phyloP scores from a whole-genome alignment of 331 rosid genomes.

The Arachis monticola region DNA sequence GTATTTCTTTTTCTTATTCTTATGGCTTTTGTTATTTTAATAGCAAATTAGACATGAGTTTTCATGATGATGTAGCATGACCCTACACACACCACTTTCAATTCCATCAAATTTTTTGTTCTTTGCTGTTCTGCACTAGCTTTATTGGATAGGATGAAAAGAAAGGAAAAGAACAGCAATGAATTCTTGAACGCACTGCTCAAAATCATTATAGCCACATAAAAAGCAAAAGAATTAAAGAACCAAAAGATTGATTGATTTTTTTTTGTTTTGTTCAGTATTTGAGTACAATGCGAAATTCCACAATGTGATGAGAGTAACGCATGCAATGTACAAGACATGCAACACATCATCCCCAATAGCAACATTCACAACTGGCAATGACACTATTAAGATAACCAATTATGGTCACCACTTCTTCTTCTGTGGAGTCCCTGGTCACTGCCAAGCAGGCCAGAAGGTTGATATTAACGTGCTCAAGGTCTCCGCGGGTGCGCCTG shows the following conservation, averaged over 20 bases:
- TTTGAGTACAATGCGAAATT: slow-evolving; percentile 70
- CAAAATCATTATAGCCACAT: slow-evolving; percentile 13
- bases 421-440: slow-evolving; percentile 91
- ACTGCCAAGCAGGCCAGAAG: slow-evolving; percentile 86
- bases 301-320: slow-evolving; percentile 85
- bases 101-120: not conserved
- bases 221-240: not conserved
- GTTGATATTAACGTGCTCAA: slow-evolving; percentile 75
- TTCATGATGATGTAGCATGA: slow-evolving; percentile 37
- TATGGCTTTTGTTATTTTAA: not conserved
- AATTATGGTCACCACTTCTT: slow-evolving; percentile 77
- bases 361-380: slow-evolving; percentile 69
- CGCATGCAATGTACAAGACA: slow-evolving; percentile 75
- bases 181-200: slow-evolving; percentile 23
- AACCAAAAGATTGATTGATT: not conserved
- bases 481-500: slow-evolving; percentile 44
- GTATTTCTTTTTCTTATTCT: not conserved
- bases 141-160: slow-evolving; percentile 25
- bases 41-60: slow-evolving; percentile 17
- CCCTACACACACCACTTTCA: slow-evolving; percentile 45
- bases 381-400: slow-evolving; percentile 65
- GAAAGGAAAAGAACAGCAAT: slow-evolving; percentile 32
- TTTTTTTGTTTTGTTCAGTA: slow-evolving; percentile 43
- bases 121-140: slow-evolving; percentile 34
- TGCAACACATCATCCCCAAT: slow-evolving; percentile 71